These are phyloP conservation scores for Angophora floribunda DNA, from an alignment of 345 rosid genomes.

Conservation along the genomic window DNA sequence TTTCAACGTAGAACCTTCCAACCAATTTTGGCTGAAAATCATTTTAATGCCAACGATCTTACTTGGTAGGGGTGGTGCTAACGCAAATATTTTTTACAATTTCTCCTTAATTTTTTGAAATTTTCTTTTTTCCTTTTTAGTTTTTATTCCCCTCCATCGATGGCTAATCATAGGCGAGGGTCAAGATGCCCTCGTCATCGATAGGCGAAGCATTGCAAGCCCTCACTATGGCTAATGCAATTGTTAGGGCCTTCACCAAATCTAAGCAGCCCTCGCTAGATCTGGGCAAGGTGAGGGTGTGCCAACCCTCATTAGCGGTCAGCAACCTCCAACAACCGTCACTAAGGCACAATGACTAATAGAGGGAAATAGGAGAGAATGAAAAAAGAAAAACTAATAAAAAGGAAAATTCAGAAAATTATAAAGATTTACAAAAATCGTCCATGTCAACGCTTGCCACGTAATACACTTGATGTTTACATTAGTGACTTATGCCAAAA, in stretches of 20 bases:
- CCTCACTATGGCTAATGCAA: background rate
- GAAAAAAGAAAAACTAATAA: background rate
- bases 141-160: background rate
- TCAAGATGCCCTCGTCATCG: rapidly evolving
- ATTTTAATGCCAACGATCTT: background rate
- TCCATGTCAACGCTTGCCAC: rapidly evolving
- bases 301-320: background rate
- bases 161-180: background rate
- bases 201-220: background rate
- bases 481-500: background rate
- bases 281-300: background rate
- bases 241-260: background rate
- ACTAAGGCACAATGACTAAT: background rate
- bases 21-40: background rate
- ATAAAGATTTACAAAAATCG: background rate
- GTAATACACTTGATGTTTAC: rapidly evolving
- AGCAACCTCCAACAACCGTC: rapidly evolving
- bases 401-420: background rate
- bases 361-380: background rate
- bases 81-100: background rate
- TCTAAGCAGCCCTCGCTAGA: background rate
- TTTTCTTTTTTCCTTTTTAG: background rate
- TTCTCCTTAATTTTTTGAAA: background rate
- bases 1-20: background rate
- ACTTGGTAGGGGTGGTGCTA: background rate